Conservation (phyloP, 331 rosid species). For the Quercus lobata region DNA sequence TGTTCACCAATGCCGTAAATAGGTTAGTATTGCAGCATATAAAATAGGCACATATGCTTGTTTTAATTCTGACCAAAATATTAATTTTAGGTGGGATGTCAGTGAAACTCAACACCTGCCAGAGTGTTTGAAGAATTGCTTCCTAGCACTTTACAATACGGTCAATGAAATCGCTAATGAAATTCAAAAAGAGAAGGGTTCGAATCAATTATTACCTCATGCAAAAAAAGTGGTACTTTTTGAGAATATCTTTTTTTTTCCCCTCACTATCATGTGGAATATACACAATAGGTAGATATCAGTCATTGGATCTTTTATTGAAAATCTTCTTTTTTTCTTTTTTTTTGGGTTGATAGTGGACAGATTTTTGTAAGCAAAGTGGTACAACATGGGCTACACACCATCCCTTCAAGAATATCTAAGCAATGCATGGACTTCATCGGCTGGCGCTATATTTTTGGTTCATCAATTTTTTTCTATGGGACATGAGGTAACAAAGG, state of each 20-base stretch:
- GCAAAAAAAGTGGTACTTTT: slow-evolving; percentile 34
- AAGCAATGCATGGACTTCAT: slow-evolving; percentile 53
- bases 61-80: neutral
- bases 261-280: neutral
- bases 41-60: too few relatives aligned
- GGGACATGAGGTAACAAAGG: neutral
- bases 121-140: slow-evolving; percentile 41
- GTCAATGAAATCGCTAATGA: slow-evolving; percentile 47
- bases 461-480: slow-evolving; percentile 32
- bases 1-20: slow-evolving; percentile 46
- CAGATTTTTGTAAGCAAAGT: too few relatives aligned
- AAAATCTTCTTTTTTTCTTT: neutral
- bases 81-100: slow-evolving; percentile 48
- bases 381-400: slow-evolving; percentile 22
- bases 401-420: slow-evolving; percentile 53
- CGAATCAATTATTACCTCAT: slow-evolving; percentile 28
- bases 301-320: too few relatives aligned
- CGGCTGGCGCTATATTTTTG: slow-evolving; percentile 48
- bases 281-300: too few relatives aligned
- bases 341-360: slow-evolving; percentile 22
- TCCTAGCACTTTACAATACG: slow-evolving; percentile 38
- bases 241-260: neutral
- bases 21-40: slow-evolving; percentile 25
- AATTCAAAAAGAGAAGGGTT: slow-evolving; percentile 28
- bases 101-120: slow-evolving; percentile 39